Evolutionary conservation across 192 early-diverging fungal genomes (phyloP).

Genomic region (Coemansia sp.): DNA sequence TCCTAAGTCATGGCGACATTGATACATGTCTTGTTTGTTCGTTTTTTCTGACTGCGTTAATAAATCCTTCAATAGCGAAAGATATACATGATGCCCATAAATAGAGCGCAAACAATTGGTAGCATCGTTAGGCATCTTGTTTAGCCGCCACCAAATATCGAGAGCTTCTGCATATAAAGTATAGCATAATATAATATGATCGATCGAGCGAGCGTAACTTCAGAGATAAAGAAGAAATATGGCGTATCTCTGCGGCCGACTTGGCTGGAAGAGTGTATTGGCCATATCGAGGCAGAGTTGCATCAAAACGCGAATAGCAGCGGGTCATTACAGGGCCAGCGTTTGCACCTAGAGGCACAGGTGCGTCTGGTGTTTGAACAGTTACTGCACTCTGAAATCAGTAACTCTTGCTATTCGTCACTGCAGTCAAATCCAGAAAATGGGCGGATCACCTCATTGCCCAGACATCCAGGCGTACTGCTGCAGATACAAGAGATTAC

Average conservation of each 20-base stretch:
- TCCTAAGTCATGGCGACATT: neutral
- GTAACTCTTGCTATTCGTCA: slow-evolving; percentile 34
- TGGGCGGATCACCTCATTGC: slow-evolving; percentile 9
- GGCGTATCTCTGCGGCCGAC: slow-evolving; percentile 17
- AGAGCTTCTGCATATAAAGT: neutral
- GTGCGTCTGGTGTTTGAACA: slow-evolving; percentile 43
- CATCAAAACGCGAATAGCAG: neutral
- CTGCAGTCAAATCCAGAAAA: slow-evolving; percentile 5
- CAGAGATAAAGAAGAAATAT: slow-evolving; percentile 24
- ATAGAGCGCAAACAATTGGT: neutral
- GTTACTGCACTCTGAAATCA: slow-evolving; percentile 44
- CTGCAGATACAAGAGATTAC: slow-evolving; percentile 47
- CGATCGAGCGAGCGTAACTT: slow-evolving; percentile 23
- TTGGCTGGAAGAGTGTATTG: slow-evolving; percentile 46
- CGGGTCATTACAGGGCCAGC: neutral
- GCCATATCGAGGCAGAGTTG: slow-evolving; percentile 34
- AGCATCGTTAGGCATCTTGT: too few species aligned
- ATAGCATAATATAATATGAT: too few species aligned
- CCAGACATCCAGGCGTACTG: slow-evolving; percentile 20
- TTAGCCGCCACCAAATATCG: too few species aligned
- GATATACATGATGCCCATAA: slow-evolving; percentile 8
- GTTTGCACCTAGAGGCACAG: slow-evolving; percentile 32
- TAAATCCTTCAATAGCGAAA: neutral
- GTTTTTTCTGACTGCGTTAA: neutral
- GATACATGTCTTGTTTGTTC: neutral